Conservation (phyloP, 306 rosid genomes). For the Quercus gilva region DNA sequence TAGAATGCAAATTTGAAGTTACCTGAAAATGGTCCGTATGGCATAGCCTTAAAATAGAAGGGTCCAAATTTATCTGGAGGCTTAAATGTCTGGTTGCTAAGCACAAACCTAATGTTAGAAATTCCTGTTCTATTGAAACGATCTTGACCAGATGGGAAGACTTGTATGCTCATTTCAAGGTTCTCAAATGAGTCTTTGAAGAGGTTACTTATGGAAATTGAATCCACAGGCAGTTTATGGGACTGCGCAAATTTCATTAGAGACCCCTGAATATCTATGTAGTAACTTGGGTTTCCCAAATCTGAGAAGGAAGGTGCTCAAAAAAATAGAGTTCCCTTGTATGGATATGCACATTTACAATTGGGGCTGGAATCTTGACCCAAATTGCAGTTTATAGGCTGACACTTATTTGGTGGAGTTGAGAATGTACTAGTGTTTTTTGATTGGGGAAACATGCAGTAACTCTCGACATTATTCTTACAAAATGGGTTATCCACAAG, state of each 20-base stretch:
- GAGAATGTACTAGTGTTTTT: too few species aligned
- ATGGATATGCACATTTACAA: too few species aligned
- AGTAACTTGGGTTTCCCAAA: background rate
- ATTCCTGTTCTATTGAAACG: slow-evolving; percentile 20
- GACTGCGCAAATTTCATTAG: background rate
- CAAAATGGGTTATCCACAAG: slow-evolving; percentile 33
- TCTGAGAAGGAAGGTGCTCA: background rate
- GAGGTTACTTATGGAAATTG: slow-evolving; percentile 23
- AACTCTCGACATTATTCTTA: background rate
- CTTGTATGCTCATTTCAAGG: slow-evolving; percentile 7
- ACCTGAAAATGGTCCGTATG: slow-evolving; percentile 34
- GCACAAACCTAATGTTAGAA: slow-evolving; percentile 14
- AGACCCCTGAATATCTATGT: background rate
- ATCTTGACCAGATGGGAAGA: slow-evolving; percentile 27
- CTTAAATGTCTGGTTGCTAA: slow-evolving; percentile 38
- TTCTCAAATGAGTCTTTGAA: background rate
- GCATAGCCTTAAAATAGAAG: background rate
- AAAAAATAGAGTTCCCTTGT: too few species aligned
- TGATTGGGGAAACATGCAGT: slow-evolving; percentile 9
- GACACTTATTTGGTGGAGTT: too few species aligned
- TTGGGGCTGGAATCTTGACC: too few species aligned
- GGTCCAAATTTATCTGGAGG: slow-evolving; percentile 31
- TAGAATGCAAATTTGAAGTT: slow-evolving; percentile 2
- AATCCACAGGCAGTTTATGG: slow-evolving; percentile 8
- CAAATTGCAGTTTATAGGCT: too few species aligned